Percentiles rank a stretch among this genome's conserved stretches.
Evolutionary conservation across 805 yeast species (phyloP).

Genomic region (Wickerhamomyces alni): DNA sequence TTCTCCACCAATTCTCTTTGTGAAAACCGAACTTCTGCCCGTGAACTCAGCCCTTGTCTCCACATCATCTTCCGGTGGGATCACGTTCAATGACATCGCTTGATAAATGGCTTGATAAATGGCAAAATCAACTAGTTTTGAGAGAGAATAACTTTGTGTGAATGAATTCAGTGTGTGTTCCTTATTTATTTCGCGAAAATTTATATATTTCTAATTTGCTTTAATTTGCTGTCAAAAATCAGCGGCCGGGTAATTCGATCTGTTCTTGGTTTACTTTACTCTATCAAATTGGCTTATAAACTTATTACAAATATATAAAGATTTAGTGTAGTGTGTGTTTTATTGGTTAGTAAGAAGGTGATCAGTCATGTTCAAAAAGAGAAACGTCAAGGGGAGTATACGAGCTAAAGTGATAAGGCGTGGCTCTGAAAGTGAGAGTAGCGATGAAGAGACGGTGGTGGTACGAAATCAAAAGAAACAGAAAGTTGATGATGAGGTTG

Average conservation of each 20-base stretch:
- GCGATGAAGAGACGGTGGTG: conserved; percentile 1
- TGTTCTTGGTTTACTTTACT: too few relatives aligned
- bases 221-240: too few relatives aligned
- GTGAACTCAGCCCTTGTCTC: conserved; percentile 35
- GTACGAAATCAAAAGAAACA: conserved; percentile 5
- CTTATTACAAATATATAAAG: too few relatives aligned
- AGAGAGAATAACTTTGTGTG: too few relatives aligned
- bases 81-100: conserved; percentile 12
- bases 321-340: too few relatives aligned
- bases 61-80: conserved; percentile 22
- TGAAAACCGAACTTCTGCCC: conserved; percentile 23
- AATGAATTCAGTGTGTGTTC: too few relatives aligned
- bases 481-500: not conserved
- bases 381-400: conserved; percentile 21
- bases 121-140: too few relatives aligned
- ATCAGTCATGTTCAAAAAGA: conserved; percentile 31
- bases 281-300: too few relatives aligned
- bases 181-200: too few relatives aligned
- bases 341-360: too few relatives aligned
- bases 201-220: too few relatives aligned
- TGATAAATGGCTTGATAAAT: not conserved
- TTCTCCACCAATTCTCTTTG: conserved; percentile 20
- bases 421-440: conserved; percentile 8
- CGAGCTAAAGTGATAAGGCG: conserved; percentile 6
- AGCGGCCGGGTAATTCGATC: too few relatives aligned